These are phyloP conservation scores for Hemileia vastatrix DNA, from an alignment of 1,284 basidiomycete genomes.

Conservation along the genomic window DNA sequence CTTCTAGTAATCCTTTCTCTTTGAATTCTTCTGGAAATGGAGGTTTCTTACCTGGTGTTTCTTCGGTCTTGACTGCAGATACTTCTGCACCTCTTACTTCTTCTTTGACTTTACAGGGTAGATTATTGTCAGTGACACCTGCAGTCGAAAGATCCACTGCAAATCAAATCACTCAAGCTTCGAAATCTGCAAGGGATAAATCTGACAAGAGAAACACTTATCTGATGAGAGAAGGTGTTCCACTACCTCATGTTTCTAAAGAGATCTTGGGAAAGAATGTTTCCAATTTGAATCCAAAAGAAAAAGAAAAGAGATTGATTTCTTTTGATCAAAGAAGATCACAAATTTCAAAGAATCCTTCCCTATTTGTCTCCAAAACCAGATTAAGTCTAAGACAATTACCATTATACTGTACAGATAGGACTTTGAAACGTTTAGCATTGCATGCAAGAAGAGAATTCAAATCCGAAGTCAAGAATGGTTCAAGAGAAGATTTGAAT, in stretches of 20 bases:
- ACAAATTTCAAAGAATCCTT: conserved; percentile 78
- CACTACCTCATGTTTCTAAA: conserved; percentile 47
- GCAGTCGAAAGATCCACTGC: conserved; percentile 87
- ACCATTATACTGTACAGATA: conserved; percentile 78
- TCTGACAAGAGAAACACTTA: conserved; percentile 97
- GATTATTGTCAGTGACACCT: conserved; percentile 78
- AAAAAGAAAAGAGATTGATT: conserved; percentile 68
- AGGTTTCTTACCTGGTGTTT: conserved; percentile 46
- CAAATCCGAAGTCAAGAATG: conserved; percentile 64
- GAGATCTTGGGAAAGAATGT: conserved; percentile 81
- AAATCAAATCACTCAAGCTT: conserved; percentile 62
- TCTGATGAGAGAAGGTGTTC: conserved; percentile 90
- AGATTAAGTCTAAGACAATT: conserved; percentile 87
- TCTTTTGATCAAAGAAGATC: conserved; percentile 72
- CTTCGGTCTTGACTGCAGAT: conserved; percentile 86
- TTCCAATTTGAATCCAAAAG: conserved; percentile 56
- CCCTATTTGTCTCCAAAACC: conserved; percentile 85
- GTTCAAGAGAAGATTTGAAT: conserved; percentile 56
- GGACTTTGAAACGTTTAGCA: conserved; percentile 76
- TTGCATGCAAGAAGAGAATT: conserved; percentile 71
- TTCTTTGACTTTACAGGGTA: conserved; percentile 77
- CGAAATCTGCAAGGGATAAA: too few species aligned
- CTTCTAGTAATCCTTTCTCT: neutral
- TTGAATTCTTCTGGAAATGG: neutral
- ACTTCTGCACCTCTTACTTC: conserved; percentile 76